phyloP scores from a whole-genome alignment of 2,329 filamentous ascomycete genomes.

The Sclerotinia sclerotiorum region DNA sequence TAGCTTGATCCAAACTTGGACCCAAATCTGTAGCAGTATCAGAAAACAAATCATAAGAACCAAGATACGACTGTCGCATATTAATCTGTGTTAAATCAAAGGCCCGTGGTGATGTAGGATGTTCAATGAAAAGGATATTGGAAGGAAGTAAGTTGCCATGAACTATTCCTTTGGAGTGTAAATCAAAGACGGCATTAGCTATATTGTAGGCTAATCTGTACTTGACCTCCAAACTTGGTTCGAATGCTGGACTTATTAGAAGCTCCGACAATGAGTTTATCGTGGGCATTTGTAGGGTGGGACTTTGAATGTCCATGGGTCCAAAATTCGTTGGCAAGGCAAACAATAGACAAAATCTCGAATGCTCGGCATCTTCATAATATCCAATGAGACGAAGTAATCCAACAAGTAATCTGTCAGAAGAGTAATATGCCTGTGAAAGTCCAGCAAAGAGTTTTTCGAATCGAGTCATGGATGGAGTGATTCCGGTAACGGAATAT shows the following conservation, averaged over 20 bases:
- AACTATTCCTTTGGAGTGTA: conserved; percentile 67
- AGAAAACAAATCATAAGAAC: conserved; percentile 72
- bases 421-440: conserved; percentile 43
- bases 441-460: conserved; percentile 61
- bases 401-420: conserved; percentile 59
- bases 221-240: conserved; percentile 71
- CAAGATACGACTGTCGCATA: conserved; percentile 66
- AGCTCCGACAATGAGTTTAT: conserved; percentile 55
- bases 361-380: conserved; percentile 70
- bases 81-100: conserved; percentile 48
- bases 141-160: conserved; percentile 69
- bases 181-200: conserved; percentile 68
- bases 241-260: conserved; percentile 51
- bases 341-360: conserved; percentile 73
- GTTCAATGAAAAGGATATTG: conserved; percentile 64
- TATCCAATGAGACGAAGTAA: conserved; percentile 64
- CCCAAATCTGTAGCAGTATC: conserved; percentile 42
- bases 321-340: conserved; percentile 68
- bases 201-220: conserved; percentile 74
- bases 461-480: conserved; percentile 63
- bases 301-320: conserved; percentile 53
- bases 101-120: conserved; percentile 29
- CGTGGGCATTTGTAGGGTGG: conserved; percentile 43
- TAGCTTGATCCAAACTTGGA: conserved; percentile 25
- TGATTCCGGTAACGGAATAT: conserved; percentile 61